Conservation (phyloP, 352 stramenopile genomes). For the Thraustotheca clavata region DNA sequence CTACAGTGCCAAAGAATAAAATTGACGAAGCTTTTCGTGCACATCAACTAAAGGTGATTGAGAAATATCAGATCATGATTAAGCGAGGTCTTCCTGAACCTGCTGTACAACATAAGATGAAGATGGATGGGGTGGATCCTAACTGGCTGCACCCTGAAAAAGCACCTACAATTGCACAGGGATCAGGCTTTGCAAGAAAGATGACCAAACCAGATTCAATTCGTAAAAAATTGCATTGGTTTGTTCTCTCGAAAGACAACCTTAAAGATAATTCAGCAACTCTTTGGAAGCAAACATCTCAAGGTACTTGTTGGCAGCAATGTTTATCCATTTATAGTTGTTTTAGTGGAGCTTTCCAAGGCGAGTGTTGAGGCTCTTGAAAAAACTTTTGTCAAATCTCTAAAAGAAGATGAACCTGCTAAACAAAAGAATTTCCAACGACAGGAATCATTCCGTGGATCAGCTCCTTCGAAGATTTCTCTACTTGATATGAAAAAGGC, state of each 20-base stretch:
- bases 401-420: constrained; percentile 26
- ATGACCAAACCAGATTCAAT: constrained; percentile 43
- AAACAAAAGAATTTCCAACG: neutral
- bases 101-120: constrained; percentile 81
- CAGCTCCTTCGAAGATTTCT: constrained; percentile 39
- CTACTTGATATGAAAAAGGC: constrained; percentile 85
- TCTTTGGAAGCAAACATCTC: constrained; percentile 15
- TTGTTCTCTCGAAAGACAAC: constrained; percentile 28
- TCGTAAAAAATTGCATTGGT: constrained; percentile 80
- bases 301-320: constrained; percentile 4
- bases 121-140: constrained; percentile 57
- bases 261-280: constrained; percentile 37
- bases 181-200: neutral
- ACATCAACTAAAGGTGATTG: constrained; percentile 1
- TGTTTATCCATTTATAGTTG: neutral
- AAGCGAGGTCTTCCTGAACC: constrained; percentile 49
- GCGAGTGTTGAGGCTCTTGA: constrained; percentile 67
- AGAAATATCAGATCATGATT: constrained; percentile 26
- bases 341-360: constrained; percentile 44
- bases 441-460: constrained; percentile 8
- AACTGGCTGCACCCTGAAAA: constrained; percentile 38
- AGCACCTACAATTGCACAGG: neutral
- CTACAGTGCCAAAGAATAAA: constrained; percentile 9
- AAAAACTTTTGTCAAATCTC: constrained; percentile 70
- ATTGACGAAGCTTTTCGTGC: constrained; percentile 7